Percentiles rank a stretch among this genome's conserved stretches.
Conservation (phyloP, 2,329 filamentous ascomycete genomes). For the Colletotrichum lupini region DNA sequence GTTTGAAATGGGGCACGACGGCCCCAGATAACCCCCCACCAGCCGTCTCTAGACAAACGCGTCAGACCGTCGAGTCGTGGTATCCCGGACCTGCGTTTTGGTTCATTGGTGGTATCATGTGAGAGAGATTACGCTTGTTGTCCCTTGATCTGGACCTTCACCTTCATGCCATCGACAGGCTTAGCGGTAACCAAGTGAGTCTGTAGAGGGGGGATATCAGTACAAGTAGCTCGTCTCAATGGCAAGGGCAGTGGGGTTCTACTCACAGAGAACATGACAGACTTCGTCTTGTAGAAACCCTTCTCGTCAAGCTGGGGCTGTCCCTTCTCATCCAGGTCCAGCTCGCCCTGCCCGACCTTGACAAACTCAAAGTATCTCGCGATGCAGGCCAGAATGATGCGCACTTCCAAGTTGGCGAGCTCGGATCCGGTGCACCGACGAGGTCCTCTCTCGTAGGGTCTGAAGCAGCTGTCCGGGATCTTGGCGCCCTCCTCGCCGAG, state of each 20-base stretch:
- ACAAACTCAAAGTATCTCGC: conserved; percentile 28
- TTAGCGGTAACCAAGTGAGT: conserved; percentile 28
- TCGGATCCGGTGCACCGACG: conserved; percentile 26
- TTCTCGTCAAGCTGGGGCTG: conserved; percentile 16
- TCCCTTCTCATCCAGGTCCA: conserved; percentile 18
- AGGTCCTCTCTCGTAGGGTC: conserved; percentile 24
- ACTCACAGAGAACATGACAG: conserved; percentile 25
- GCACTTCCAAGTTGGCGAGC: conserved; percentile 23
- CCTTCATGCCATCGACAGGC: conserved; percentile 28
- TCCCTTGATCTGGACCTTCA: conserved; percentile 19
- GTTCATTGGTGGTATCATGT: not conserved
- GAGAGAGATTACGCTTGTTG: not conserved
- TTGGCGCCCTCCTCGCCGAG: conserved; percentile 21
- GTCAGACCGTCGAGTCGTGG: not conserved
- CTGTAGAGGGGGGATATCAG: not conserved
- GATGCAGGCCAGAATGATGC: conserved; percentile 16
- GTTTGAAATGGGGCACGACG: too few species aligned
- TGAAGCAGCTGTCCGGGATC: conserved; percentile 23
- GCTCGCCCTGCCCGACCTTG: conserved; percentile 30
- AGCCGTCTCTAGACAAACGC: not conserved
- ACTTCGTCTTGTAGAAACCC: conserved; percentile 31
- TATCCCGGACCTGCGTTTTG: not conserved
- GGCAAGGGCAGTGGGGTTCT: not conserved
- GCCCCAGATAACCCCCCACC: not conserved
- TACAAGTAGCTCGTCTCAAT: not conserved